Percentiles rank a stretch among this genome's conserved stretches.
Conservation (phyloP, 805 yeast species). For the Kregervanrija delftensis region DNA sequence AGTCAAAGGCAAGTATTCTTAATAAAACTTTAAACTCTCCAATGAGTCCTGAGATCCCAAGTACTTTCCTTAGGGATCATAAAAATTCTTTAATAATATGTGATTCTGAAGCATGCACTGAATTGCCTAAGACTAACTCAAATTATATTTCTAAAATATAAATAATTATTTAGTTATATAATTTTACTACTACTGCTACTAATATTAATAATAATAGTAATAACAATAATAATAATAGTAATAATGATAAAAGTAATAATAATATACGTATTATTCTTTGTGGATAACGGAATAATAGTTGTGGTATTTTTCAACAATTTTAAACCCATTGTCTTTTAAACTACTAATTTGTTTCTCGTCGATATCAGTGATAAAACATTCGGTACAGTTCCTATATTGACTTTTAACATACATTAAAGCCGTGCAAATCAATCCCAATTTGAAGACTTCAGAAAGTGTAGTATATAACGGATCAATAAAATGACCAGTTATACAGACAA, state of each 20-base stretch:
- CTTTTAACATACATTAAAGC: constrained; percentile 40
- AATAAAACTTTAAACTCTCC: constrained; percentile 36
- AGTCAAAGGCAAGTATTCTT: constrained; percentile 39
- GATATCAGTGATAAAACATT: constrained; percentile 5
- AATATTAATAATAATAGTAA: too few relatives aligned
- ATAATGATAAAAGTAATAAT: neutral
- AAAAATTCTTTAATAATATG: constrained; percentile 37
- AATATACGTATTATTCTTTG: neutral
- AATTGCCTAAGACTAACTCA: neutral
- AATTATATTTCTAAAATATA: too few relatives aligned
- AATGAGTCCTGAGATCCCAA: constrained; percentile 38
- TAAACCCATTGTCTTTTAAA: constrained; percentile 14
- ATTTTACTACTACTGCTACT: too few relatives aligned
- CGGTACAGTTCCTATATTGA: constrained; percentile 12
- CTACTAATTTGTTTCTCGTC: constrained; percentile 8
- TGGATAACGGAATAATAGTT: constrained; percentile 8
- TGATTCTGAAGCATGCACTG: constrained; percentile 36
- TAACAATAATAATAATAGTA: too few relatives aligned
- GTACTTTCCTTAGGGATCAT: constrained; percentile 44
- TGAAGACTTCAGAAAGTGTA: constrained; percentile 46
- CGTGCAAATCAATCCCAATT: constrained; percentile 51
- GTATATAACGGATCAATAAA: constrained; percentile 49
- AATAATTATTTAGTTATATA: too few relatives aligned
- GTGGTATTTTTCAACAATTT: constrained; percentile 8
- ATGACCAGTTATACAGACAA: constrained; percentile 37